These are phyloP conservation scores for Cyberlindnera veronae DNA, from an alignment of 805 yeast species.

Conservation along the genomic window DNA sequence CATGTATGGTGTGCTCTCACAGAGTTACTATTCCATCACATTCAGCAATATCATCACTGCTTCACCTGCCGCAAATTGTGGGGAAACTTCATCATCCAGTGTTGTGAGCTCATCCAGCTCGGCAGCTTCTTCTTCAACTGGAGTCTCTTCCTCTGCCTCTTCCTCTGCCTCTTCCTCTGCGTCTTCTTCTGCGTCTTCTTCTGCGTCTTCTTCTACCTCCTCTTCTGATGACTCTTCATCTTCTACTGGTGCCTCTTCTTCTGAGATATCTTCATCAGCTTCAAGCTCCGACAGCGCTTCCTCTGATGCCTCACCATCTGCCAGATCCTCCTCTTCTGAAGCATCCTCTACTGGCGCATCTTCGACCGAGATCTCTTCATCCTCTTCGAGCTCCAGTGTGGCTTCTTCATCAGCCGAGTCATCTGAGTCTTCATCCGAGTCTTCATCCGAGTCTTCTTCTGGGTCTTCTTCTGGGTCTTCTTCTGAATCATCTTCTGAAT, in stretches of 20 bases:
- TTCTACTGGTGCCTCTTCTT: neutral
- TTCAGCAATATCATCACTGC: neutral
- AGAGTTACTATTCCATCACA: neutral
- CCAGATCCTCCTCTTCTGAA: neutral
- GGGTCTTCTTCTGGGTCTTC: neutral
- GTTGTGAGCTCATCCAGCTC: neutral
- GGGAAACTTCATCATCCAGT: neutral
- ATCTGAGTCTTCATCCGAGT: neutral
- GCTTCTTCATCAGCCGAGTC: neutral
- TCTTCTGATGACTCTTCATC: neutral
- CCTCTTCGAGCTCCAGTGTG: too few relatives aligned
- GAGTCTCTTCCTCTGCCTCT: neutral
- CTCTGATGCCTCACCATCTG: neutral
- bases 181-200: too few relatives aligned
- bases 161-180: neutral
- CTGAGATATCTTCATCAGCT: neutral
- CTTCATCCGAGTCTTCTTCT: slow-evolving; percentile 1
- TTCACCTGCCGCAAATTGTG: neutral
- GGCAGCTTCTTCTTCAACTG: neutral
- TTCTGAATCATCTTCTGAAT: neutral
- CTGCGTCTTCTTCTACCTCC: neutral
- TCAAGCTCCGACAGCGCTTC: too few relatives aligned
- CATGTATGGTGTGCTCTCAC: neutral
- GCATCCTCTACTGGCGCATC: too few relatives aligned
- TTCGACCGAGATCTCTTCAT: too few relatives aligned